phyloP scores from a whole-genome alignment of 495 filamentous ascomycete species.

The Cudoniella acicularis region DNA sequence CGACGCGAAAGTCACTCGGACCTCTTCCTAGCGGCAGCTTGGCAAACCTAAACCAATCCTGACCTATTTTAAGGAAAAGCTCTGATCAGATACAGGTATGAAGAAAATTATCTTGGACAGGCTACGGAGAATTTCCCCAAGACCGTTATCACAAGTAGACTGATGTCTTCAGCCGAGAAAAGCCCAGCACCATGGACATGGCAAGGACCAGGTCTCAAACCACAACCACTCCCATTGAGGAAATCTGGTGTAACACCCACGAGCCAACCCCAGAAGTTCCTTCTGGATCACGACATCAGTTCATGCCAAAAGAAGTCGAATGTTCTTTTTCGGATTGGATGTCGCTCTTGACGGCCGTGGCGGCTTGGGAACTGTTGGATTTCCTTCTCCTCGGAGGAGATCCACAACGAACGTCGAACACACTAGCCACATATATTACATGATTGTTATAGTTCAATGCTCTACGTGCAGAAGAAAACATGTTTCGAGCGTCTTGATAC shows the following conservation, averaged over 20 bases:
- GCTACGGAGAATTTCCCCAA: not conserved
- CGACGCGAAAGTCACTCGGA: not conserved
- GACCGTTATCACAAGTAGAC: not conserved
- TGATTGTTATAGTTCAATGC: not conserved
- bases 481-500: constrained; percentile 3
- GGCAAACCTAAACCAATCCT: not conserved
- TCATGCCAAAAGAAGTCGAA: not conserved
- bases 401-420: not conserved
- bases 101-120: not conserved
- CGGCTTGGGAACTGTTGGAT: not conserved
- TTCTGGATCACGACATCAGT: constrained; percentile 2
- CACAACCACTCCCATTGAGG: not conserved
- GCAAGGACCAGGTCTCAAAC: not conserved
- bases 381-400: not conserved
- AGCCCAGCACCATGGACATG: not conserved
- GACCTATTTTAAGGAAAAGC: not conserved
- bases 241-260: not conserved
- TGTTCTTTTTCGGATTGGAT: not conserved
- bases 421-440: not conserved
- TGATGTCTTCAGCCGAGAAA: not conserved
- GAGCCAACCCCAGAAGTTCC: not conserved
- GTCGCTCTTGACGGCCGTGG: not conserved
- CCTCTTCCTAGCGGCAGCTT: not conserved
- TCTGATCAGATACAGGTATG: not conserved
- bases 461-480: not conserved